A percentile compares a stretch with the other conserved stretches of the same genome.
These are phyloP conservation scores for Stagonosporopsis chrysanthemi DNA, from an alignment of 2,329 filamentous ascomycete species.

Conservation along the genomic window DNA sequence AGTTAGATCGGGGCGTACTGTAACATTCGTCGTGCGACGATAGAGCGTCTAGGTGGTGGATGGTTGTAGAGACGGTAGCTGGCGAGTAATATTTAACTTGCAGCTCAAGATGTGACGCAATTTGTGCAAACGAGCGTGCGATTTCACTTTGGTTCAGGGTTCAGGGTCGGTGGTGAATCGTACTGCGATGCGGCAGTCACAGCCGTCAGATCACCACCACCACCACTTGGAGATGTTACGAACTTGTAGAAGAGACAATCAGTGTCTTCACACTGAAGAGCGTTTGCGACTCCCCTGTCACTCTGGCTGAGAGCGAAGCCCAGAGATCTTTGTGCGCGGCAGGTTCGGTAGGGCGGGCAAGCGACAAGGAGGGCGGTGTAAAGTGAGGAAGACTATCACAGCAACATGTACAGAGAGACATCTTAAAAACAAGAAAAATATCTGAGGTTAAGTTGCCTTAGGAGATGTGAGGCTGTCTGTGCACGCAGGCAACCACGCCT, in stretches of 20 bases:
- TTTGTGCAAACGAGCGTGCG: neutral
- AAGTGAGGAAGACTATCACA: neutral
- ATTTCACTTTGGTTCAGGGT: slow-evolving; percentile 1
- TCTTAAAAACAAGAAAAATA: neutral
- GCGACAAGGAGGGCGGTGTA: neutral
- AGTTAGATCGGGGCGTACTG: neutral
- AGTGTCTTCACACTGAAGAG: neutral
- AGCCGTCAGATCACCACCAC: neutral
- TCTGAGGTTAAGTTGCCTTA: neutral
- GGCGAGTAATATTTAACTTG: neutral
- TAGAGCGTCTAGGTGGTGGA: neutral
- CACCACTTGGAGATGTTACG: neutral
- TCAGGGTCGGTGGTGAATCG: neutral
- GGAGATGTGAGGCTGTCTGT: slow-evolving; percentile 6
- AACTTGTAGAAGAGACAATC: neutral
- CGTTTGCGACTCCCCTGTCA: neutral
- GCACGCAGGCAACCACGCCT: slow-evolving; percentile 13
- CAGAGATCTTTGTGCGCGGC: neutral
- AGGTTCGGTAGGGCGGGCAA: too few species aligned
- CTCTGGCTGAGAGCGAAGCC: neutral
- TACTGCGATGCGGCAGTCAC: neutral
- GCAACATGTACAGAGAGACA: neutral
- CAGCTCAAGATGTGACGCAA: neutral
- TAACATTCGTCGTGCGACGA: neutral
- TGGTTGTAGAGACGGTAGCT: neutral